A percentile compares a stretch with the other conserved stretches of the same genome.
Evolutionary conservation across 1,284 basidiomycete species (phyloP).

Genomic region (Ceratobasidium sp.): DNA sequence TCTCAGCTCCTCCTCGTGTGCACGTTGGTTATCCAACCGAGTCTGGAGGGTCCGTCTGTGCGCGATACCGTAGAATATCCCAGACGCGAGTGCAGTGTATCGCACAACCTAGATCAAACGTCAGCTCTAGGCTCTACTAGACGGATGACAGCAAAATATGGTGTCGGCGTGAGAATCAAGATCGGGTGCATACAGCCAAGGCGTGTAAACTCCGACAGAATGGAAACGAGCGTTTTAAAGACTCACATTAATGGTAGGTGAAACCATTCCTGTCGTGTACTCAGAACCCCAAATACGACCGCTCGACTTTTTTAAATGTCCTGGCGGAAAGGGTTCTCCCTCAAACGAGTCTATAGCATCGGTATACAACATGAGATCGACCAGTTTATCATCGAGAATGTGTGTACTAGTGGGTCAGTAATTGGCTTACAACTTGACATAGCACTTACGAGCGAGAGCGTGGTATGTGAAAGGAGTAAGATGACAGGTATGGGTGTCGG

Average conservation of each 20-base stretch:
- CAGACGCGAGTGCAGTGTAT: constrained; percentile 90
- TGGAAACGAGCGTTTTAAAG: too few species aligned
- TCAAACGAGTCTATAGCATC: constrained; percentile 4
- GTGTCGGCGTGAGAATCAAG: constrained; percentile 7
- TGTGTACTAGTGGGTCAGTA: not conserved
- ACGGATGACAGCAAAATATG: too few species aligned
- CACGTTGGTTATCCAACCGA: constrained; percentile 78
- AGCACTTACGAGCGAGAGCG: constrained; percentile 23
- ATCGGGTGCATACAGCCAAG: not conserved
- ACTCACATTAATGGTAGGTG: constrained; percentile 39
- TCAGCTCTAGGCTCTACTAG: too few species aligned
- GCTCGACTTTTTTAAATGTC: constrained; percentile 9
- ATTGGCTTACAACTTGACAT: not conserved
- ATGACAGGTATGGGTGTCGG: constrained; percentile 22
- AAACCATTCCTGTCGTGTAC: constrained; percentile 33
- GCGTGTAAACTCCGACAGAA: not conserved
- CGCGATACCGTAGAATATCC: constrained; percentile 92
- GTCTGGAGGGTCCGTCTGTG: constrained; percentile 93
- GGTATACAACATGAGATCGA: not conserved
- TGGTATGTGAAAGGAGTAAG: constrained; percentile 14
- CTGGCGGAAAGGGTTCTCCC: not conserved
- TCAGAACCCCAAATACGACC: constrained; percentile 19
- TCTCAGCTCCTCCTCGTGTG: constrained; percentile 76
- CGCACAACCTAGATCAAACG: constrained; percentile 99
- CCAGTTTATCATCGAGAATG: not conserved